phyloP scores from a whole-genome alignment of 495 filamentous ascomycete genomes.

The Darksidea phi region DNA sequence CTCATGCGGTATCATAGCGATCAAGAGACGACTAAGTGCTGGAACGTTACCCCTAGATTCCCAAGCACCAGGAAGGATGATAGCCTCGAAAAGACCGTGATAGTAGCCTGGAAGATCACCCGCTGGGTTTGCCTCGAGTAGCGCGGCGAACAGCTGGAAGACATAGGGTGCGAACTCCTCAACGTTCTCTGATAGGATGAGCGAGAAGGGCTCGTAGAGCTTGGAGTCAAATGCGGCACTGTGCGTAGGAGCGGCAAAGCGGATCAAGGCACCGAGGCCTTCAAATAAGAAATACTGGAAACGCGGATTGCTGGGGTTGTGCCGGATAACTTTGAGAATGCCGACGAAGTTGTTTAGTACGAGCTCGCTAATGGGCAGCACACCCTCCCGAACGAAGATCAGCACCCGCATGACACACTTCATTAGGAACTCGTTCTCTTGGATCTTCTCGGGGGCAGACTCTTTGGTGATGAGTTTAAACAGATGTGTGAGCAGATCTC shows the following conservation, averaged over 20 bases:
- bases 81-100: conserved; percentile 67
- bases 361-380: conserved; percentile 65
- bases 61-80: conserved; percentile 79
- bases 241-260: conserved; percentile 66
- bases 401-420: conserved; percentile 95
- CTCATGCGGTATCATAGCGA: conserved; percentile 75
- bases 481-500: conserved; percentile 85
- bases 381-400: conserved; percentile 81
- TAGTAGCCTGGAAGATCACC: conserved; percentile 72
- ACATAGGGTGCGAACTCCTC: conserved; percentile 95
- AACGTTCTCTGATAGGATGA: conserved; percentile 74
- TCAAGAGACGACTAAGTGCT: conserved; percentile 79
- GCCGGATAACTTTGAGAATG: conserved; percentile 83
- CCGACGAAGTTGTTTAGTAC: conserved; percentile 75
- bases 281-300: conserved; percentile 99
- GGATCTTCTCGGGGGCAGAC: conserved; percentile 79
- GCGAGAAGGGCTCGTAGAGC: conserved; percentile 74
- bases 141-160: conserved; percentile 88
- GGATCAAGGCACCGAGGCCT: conserved; percentile 89
- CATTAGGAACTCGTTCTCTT: conserved; percentile 99
- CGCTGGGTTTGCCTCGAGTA: conserved; percentile 78
- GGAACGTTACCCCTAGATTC: conserved; percentile 89
- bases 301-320: conserved; percentile 93
- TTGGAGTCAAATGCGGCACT: conserved; percentile 71
- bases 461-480: conserved; percentile 86